Percentiles rank a stretch among this genome's conserved stretches.
Conservation (phyloP, 345 rosid species). For the Excoecaria agallocha region DNA sequence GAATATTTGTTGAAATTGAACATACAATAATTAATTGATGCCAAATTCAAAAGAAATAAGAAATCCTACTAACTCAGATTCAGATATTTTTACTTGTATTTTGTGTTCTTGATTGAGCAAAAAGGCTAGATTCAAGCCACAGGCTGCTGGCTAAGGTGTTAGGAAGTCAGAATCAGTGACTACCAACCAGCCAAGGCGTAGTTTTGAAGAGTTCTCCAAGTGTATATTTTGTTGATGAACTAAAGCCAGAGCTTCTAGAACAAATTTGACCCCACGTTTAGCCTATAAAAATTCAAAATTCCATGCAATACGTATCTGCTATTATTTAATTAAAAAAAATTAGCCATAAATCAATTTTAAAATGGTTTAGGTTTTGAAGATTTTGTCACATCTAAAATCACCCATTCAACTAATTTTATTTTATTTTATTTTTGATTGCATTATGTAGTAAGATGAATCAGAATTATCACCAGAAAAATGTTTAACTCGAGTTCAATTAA, state of each 20-base stretch:
- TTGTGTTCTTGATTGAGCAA: background rate
- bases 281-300: too few relatives aligned
- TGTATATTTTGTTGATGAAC: background rate
- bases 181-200: background rate
- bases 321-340: background rate
- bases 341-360: too few relatives aligned
- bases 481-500: too few relatives aligned
- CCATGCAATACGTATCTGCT: background rate
- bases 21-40: background rate
- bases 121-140: background rate
- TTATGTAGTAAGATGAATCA: too few relatives aligned
- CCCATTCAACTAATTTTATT: too few relatives aligned
- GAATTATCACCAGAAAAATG: too few relatives aligned
- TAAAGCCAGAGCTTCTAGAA: constrained; percentile 5
- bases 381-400: too few relatives aligned
- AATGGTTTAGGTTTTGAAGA: too few relatives aligned
- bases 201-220: background rate
- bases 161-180: constrained; percentile 1
- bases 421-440: too few relatives aligned
- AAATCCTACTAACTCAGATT: background rate
- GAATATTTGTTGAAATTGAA: background rate
- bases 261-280: background rate
- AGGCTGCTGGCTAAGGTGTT: background rate
- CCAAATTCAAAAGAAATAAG: background rate
- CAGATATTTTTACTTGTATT: too few relatives aligned